Evolutionary conservation across 495 filamentous ascomycete species (phyloP), one percentile per base, ranked within the genome.

Genomic region (Penicillium canescens): DNA sequence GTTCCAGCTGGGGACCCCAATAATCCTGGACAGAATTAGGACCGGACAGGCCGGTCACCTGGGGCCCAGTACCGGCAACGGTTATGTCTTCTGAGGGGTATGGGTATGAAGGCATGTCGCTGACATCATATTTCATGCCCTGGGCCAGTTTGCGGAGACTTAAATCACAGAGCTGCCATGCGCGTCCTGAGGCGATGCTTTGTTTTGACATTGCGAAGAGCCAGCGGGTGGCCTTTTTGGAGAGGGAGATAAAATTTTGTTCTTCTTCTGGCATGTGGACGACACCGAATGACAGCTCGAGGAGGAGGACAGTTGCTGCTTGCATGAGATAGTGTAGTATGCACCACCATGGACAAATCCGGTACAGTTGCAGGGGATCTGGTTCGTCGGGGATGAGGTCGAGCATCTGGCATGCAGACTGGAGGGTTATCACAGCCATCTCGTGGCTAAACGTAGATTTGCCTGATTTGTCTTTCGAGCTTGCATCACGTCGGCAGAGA

Each of bases 311-410:
- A 1, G 78, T 81, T 4, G 77, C 68, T 0, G 84, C 79, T 67
- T 87, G 83, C 75, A 86, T 86, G 16, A 89, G 66, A 47, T 83
- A 82, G 57, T 89, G 86, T 12, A 89, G 67, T 9, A 84, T 69
- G 41, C 75, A 80, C 83, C 84, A 89, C 85, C 85, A 89, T 11
- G 84, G 83, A 6, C 75, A 63, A 6, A 80, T 69, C n/a, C 71
- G 62, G 53, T 86, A 85, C 5, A 88, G 67, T 23, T 69, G 73
- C 16, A 71, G 53, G 4, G 73, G 62, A 38, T 79, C 69, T 1
- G 76, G 72, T 21, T 69, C 55, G 31, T 79, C 73, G 0, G 79
- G 81, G 6, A 89, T 65, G 26, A 87, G 62, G 14, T 74, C 70
- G 1, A 87, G 68, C 63, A 82, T 80, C 10, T 68, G 60, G 18